Evolutionary conservation across 116 monocot genomes (phyloP).

Genomic region (Zostera marina): DNA sequence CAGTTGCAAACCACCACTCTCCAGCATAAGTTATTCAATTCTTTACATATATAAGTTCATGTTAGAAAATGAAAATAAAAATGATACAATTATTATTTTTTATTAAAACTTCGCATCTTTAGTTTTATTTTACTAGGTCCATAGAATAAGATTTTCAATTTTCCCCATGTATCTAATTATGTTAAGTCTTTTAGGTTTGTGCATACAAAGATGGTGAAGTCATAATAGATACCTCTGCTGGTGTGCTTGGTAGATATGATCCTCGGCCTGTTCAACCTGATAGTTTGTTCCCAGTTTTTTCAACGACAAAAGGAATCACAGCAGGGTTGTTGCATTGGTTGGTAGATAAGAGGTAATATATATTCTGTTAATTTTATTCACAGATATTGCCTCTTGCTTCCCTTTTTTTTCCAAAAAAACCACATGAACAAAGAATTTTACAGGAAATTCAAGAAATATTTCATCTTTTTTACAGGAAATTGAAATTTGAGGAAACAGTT

Average conservation of each 20-base stretch:
- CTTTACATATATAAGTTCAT: no score
- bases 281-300: conserved; percentile 88
- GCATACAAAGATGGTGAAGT: conserved; percentile 95
- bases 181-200: conserved; percentile 44
- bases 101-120: not conserved
- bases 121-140: not conserved
- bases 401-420: not conserved
- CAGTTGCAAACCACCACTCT: not conserved
- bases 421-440: no score
- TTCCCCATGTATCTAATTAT: not conserved
- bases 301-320: conserved; percentile 87
- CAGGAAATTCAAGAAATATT: no score
- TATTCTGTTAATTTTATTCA: not conserved
- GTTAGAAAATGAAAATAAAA: no score
- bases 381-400: no score
- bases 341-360: conserved; percentile 60
- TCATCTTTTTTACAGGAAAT: conserved; percentile 37
- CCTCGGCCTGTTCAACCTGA: conserved; percentile 92
- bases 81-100: no score
- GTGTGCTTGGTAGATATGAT: conserved; percentile 88
- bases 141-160: not conserved
- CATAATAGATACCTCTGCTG: conserved; percentile 92
- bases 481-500: conserved; percentile 62
- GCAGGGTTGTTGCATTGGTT: conserved; percentile 96
- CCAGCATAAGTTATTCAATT: no score